These are phyloP conservation scores for Pelargonium citronellum DNA, from an alignment of 441 rosid species.

Conservation along the genomic window DNA sequence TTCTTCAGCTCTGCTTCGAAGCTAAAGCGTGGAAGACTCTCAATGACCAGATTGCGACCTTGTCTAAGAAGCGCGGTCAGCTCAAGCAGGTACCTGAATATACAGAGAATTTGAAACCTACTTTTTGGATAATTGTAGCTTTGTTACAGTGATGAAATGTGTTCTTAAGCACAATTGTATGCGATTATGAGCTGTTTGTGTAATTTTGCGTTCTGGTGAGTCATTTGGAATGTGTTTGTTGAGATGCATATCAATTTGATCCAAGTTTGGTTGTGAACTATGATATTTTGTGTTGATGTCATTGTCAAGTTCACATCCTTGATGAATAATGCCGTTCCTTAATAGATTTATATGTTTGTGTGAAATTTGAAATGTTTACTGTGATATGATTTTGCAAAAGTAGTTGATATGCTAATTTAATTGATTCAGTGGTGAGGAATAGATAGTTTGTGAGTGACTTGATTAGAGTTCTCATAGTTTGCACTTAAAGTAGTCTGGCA, in stretches of 20 bases:
- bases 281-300: neutral
- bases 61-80: constrained; percentile 90
- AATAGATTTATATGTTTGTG: too few relatives aligned
- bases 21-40: constrained; percentile 82
- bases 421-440: too few relatives aligned
- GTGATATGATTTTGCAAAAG: too few relatives aligned
- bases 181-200: neutral
- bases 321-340: too few relatives aligned
- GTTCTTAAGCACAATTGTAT: neutral
- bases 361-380: too few relatives aligned
- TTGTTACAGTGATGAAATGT: neutral
- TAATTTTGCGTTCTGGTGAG: neutral
- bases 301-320: too few relatives aligned
- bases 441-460: too few relatives aligned
- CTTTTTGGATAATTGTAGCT: neutral
- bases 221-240: neutral
- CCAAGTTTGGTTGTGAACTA: neutral
- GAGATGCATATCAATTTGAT: neutral
- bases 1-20: constrained; percentile 71
- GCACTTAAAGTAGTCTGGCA: too few relatives aligned
- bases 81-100: constrained; percentile 65
- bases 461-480: too few relatives aligned
- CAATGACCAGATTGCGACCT: constrained; percentile 70
- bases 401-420: too few relatives aligned
- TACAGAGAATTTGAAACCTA: neutral